A percentile compares a stretch with the other conserved stretches of the same genome.
Evolutionary conservation across 2,329 filamentous ascomycete species (phyloP).

Genomic region (Metarhizium humberi): DNA sequence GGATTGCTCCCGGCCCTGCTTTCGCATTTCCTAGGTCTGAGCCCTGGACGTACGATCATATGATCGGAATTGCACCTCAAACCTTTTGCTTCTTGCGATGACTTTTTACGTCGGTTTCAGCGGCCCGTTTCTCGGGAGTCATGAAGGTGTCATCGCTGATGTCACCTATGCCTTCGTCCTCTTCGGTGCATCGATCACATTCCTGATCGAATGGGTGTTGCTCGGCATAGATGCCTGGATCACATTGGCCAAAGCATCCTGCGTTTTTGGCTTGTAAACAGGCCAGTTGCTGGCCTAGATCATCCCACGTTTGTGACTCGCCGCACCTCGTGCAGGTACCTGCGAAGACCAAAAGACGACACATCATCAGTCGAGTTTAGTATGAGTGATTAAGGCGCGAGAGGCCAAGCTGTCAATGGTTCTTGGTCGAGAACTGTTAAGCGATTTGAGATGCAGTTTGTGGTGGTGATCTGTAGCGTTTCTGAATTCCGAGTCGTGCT

Average conservation of each 20-base stretch:
- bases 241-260: slow-evolving; percentile 34
- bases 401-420: background rate
- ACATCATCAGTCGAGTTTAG: slow-evolving; percentile 24
- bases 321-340: slow-evolving; percentile 35
- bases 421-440: background rate
- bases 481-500: background rate
- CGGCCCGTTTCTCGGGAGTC: slow-evolving; percentile 10
- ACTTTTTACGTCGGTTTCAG: slow-evolving; percentile 10
- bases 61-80: slow-evolving; percentile 9
- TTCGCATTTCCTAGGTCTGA: background rate
- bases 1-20: background rate
- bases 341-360: slow-evolving; percentile 34
- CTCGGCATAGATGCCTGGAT: slow-evolving; percentile 29
- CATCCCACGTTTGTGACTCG: slow-evolving; percentile 30
- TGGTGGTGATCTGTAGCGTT: background rate
- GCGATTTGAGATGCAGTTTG: background rate
- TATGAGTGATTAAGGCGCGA: background rate
- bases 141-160: slow-evolving; percentile 21
- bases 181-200: slow-evolving; percentile 32
- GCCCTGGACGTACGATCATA: background rate
- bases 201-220: slow-evolving; percentile 39
- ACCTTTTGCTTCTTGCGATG: slow-evolving; percentile 22
- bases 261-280: slow-evolving; percentile 41
- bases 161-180: slow-evolving; percentile 33
- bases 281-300: slow-evolving; percentile 35